Percentiles rank a stretch among this genome's conserved stretches.
Conservation (phyloP, 2,329 filamentous ascomycete species). For the Aspergillus melleus region DNA sequence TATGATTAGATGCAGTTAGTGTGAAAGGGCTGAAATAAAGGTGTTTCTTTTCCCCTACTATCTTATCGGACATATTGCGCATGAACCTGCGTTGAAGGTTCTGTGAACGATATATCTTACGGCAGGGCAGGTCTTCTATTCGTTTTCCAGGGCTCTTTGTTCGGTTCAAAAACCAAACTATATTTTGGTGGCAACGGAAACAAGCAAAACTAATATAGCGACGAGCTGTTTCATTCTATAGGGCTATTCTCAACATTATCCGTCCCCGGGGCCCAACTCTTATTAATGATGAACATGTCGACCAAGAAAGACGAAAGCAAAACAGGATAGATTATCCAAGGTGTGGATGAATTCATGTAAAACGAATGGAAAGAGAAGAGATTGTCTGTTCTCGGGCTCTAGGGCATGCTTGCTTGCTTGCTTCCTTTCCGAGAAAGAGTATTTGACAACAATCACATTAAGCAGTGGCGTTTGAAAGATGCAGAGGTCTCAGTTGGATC, state of each 20-base stretch:
- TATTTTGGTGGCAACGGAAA: background rate
- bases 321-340: background rate
- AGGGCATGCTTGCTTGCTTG: too few relatives aligned
- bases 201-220: background rate
- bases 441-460: background rate
- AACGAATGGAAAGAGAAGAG: too few relatives aligned
- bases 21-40: background rate
- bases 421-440: background rate
- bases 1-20: background rate
- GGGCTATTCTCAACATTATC: background rate
- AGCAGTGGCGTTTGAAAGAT: background rate
- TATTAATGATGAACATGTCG: background rate
- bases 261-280: too few relatives aligned
- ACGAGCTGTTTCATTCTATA: background rate
- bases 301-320: background rate
- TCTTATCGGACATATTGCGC: background rate
- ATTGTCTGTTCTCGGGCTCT: too few relatives aligned
- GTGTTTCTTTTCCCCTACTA: background rate
- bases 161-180: background rate
- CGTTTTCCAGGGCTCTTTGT: too few relatives aligned
- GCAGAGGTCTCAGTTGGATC: background rate
- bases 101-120: background rate
- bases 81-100: background rate
- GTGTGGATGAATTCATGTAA: too few relatives aligned
- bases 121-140: too few relatives aligned